A percentile compares a stretch with the other conserved stretches of the same genome.
phyloP scores from a whole-genome alignment of 495 filamentous ascomycete genomes.

The Acidiella bohemica region DNA sequence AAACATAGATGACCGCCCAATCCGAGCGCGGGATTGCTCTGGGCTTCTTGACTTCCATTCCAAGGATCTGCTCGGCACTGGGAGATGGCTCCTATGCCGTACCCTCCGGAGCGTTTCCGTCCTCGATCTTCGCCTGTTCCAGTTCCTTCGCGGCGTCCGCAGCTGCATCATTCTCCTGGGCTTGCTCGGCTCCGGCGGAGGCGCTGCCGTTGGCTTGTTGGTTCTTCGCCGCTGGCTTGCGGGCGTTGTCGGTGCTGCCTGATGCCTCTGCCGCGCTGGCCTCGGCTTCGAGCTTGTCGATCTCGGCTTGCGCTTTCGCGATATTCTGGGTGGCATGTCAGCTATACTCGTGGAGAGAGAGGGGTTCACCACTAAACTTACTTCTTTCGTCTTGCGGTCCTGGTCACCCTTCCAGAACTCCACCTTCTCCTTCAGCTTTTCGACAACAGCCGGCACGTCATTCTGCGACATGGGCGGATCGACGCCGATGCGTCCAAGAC shows the following conservation, averaged over 20 bases:
- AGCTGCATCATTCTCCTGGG: conserved; percentile 47
- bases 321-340: conserved; percentile 44
- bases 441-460: conserved; percentile 60
- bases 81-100: no score
- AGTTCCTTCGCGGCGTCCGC: conserved; percentile 45
- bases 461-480: conserved; percentile 73
- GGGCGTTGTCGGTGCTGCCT: conserved; percentile 32
- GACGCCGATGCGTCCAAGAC: conserved; percentile 68
- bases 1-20: no score
- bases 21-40: no score
- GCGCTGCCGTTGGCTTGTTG: conserved; percentile 39
- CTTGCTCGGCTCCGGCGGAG: conserved; percentile 40
- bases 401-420: conserved; percentile 90
- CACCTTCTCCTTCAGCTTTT: conserved; percentile 85
- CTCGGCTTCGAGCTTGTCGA: conserved; percentile 48
- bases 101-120: conserved; percentile 24
- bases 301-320: conserved; percentile 54
- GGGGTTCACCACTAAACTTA: conserved; percentile 40
- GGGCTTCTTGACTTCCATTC: no score
- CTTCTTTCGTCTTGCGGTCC: conserved; percentile 78
- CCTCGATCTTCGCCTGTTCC: conserved; percentile 45
- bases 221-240: conserved; percentile 40
- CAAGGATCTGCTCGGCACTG: no score
- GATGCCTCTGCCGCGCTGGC: conserved; percentile 25
- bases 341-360: background rate